Evolutionary conservation across 495 filamentous ascomycete species (phyloP).

Genomic region (Cercophora samala): DNA sequence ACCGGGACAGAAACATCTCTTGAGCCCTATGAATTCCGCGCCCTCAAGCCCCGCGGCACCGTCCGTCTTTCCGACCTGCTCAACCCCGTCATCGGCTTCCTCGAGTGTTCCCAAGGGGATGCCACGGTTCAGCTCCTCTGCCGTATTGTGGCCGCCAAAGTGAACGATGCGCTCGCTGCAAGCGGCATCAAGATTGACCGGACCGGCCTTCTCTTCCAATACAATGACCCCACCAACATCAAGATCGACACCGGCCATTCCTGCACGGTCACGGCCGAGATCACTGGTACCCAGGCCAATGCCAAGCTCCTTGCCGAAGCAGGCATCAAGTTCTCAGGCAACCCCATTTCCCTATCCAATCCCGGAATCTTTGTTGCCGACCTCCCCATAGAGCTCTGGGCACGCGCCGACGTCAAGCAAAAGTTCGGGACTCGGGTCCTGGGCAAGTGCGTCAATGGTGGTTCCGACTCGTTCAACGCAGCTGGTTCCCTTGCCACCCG

Average conservation of each 20-base stretch:
- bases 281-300: constrained; percentile 13
- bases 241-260: constrained; percentile 22
- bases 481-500: constrained; percentile 12
- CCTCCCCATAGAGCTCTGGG: constrained; percentile 17
- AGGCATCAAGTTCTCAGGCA: constrained; percentile 15
- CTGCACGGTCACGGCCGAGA: constrained; percentile 21
- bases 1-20: background rate
- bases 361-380: constrained; percentile 22
- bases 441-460: constrained; percentile 10
- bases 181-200: constrained; percentile 16
- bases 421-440: constrained; percentile 16
- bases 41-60: constrained; percentile 8
- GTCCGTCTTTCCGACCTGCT: constrained; percentile 16
- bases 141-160: constrained; percentile 8
- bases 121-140: constrained; percentile 14
- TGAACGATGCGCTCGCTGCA: constrained; percentile 11
- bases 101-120: constrained; percentile 17
- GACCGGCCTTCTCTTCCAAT: constrained; percentile 19
- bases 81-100: constrained; percentile 18
- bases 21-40: background rate
- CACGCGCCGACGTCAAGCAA: constrained; percentile 13
- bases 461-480: constrained; percentile 15
- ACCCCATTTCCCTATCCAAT: constrained; percentile 19
- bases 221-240: constrained; percentile 21
- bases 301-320: constrained; percentile 15